These are phyloP conservation scores for Penicillium oxalicum DNA, from an alignment of 2,329 filamentous ascomycete genomes.

Conservation along the genomic window DNA sequence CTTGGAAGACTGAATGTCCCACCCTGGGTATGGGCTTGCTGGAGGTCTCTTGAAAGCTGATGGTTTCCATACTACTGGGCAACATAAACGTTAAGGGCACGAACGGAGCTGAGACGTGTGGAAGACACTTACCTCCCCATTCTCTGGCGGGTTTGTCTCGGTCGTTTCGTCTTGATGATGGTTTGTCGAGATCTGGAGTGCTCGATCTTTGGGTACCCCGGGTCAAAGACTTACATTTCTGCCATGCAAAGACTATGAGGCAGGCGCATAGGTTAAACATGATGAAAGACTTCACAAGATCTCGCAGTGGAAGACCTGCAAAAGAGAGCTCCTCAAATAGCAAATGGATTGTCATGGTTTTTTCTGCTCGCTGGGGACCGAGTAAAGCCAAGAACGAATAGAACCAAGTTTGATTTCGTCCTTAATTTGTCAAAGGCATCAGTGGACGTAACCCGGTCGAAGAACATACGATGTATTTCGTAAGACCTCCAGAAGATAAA, in stretches of 20 bases:
- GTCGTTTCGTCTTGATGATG: conserved; percentile 16
- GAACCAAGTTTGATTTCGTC: no score
- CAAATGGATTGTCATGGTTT: conserved; percentile 3
- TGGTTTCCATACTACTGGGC: conserved; percentile 49
- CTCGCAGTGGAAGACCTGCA: conserved; percentile 7
- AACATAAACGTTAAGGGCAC: background rate
- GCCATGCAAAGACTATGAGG: conserved; percentile 20
- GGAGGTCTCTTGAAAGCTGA: conserved; percentile 55
- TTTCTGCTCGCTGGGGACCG: background rate
- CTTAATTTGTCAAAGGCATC: no score
- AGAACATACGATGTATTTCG: no score
- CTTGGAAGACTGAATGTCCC: conserved; percentile 62
- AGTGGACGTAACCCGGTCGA: no score
- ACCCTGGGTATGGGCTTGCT: conserved; percentile 59
- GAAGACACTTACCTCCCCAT: conserved; percentile 42
- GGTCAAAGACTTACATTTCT: conserved; percentile 21
- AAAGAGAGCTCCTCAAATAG: conserved; percentile 1
- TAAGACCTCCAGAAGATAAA: no score
- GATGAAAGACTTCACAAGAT: conserved; percentile 14
- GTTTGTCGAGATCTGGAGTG: conserved; percentile 45
- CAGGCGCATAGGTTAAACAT: conserved; percentile 26
- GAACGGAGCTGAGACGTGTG: background rate
- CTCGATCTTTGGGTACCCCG: conserved; percentile 13
- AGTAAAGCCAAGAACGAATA: background rate
- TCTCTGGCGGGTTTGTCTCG: conserved; percentile 33